Evolutionary conservation across 306 rosid genomes (phyloP).

Genomic region (Begonia masoniana): DNA sequence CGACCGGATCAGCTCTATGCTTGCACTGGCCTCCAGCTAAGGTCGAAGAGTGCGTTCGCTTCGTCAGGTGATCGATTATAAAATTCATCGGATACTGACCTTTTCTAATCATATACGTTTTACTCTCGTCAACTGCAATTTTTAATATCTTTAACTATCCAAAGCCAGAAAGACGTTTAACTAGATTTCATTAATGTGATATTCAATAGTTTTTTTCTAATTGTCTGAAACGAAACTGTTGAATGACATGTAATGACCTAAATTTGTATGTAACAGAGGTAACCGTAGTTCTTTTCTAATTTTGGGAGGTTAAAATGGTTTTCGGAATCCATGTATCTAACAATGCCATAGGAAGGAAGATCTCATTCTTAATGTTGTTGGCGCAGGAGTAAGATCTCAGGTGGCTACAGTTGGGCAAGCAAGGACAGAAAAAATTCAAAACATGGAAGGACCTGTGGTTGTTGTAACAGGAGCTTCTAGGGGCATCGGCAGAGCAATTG

Average conservation of each 20-base stretch:
- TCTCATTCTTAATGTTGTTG: background rate
- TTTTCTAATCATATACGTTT: background rate
- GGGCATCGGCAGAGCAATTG: slow-evolving; percentile 83
- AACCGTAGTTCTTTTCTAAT: background rate
- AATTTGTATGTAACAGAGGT: background rate
- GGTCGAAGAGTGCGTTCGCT: slow-evolving; percentile 31
- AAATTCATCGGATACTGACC: background rate
- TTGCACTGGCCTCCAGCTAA: slow-evolving; percentile 20
- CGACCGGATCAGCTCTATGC: slow-evolving; percentile 19
- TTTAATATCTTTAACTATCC: background rate
- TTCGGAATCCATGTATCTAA: background rate
- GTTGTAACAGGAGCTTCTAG: slow-evolving; percentile 93
- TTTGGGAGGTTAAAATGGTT: background rate
- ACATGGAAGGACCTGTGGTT: slow-evolving; percentile 72
- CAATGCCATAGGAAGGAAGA: background rate
- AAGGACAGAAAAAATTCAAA: slow-evolving; percentile 28
- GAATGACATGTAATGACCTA: background rate
- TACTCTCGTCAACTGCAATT: background rate
- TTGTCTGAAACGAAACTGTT: background rate
- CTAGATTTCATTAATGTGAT: background rate
- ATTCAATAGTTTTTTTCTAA: background rate
- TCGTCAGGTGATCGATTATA: slow-evolving; percentile 27
- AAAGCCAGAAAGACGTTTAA: background rate
- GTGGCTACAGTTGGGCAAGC: slow-evolving; percentile 56
- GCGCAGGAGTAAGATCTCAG: slow-evolving; percentile 68